Evolutionary conservation across 176 grass and related monocot species (phyloP).

Genomic region (Carex parvula): DNA sequence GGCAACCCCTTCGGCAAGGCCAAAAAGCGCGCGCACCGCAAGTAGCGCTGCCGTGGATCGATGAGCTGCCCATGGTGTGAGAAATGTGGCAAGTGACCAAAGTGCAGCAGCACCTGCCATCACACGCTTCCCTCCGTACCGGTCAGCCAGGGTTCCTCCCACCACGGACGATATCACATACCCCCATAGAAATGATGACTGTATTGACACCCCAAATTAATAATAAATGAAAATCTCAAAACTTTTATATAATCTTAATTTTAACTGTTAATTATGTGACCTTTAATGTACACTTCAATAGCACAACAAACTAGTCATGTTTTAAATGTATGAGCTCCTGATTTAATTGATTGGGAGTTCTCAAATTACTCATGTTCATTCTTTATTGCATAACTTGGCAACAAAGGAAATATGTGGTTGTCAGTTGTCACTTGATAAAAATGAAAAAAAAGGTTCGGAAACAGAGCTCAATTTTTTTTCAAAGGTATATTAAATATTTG

Average conservation of each 20-base stretch:
- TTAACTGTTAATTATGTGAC: neutral
- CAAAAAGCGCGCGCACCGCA: constrained; percentile 65
- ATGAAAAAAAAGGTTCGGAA: neutral
- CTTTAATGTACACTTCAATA: neutral
- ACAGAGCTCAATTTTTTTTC: neutral
- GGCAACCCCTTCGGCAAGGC: constrained; percentile 87
- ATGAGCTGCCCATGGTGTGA: constrained; percentile 87
- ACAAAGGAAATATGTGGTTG: neutral
- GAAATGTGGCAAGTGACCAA: constrained; percentile 93
- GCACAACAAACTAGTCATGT: neutral
- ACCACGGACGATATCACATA: constrained; percentile 88
- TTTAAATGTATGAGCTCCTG: neutral
- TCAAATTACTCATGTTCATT: neutral
- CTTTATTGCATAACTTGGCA: neutral
- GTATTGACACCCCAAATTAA: constrained; percentile 19
- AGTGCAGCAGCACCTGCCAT: constrained; percentile 73
- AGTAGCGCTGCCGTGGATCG: constrained; percentile 62
- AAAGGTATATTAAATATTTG: too few species aligned
- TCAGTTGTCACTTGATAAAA: neutral
- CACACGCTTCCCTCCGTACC: constrained; percentile 87
- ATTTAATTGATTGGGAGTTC: neutral
- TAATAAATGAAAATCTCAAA: neutral
- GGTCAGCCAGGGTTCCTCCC: constrained; percentile 82
- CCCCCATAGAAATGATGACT: constrained; percentile 98
- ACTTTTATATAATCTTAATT: neutral